Evolutionary conservation across 73 alveolate species (phyloP).

Genomic region (Tetrahymena thermophila): DNA sequence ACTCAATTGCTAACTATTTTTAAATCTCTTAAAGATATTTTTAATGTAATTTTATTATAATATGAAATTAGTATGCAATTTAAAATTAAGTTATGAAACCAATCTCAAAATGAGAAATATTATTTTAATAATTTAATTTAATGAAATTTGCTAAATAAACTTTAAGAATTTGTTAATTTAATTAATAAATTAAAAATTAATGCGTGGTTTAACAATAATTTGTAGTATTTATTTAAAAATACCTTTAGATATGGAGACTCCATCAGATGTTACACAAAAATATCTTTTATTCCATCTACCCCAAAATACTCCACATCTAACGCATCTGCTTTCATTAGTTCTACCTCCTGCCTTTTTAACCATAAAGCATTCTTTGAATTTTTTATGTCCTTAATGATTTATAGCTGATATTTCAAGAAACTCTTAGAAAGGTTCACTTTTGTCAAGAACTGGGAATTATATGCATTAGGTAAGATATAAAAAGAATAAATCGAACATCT

Average conservation of each 20-base stretch:
- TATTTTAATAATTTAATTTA: too few species aligned
- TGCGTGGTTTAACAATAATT: too few species aligned
- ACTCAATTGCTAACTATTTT: too few species aligned
- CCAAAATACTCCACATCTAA: slow-evolving; percentile 38
- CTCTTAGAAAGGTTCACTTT: not conserved
- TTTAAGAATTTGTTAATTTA: too few species aligned
- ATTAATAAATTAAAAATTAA: too few species aligned
- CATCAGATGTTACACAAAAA: not conserved
- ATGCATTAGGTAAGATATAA: not conserved
- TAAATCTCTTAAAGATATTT: too few species aligned
- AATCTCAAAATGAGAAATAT: too few species aligned
- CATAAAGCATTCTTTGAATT: slow-evolving; percentile 15
- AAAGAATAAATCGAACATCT: not conserved
- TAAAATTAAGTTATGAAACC: too few species aligned
- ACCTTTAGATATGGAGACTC: slow-evolving; percentile 14
- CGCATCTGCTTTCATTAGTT: slow-evolving; percentile 15
- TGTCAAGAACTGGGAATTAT: not conserved
- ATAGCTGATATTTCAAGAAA: slow-evolving; percentile 16
- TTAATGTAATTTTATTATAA: too few species aligned
- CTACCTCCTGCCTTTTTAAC: slow-evolving; percentile 34
- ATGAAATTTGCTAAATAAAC: too few species aligned
- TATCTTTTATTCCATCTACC: slow-evolving; percentile 41
- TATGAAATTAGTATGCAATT: too few species aligned
- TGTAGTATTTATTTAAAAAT: not conserved
- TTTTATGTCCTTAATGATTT: not conserved